Conservation (phyloP, 306 rosid species). For the Sicyos edulis region DNA sequence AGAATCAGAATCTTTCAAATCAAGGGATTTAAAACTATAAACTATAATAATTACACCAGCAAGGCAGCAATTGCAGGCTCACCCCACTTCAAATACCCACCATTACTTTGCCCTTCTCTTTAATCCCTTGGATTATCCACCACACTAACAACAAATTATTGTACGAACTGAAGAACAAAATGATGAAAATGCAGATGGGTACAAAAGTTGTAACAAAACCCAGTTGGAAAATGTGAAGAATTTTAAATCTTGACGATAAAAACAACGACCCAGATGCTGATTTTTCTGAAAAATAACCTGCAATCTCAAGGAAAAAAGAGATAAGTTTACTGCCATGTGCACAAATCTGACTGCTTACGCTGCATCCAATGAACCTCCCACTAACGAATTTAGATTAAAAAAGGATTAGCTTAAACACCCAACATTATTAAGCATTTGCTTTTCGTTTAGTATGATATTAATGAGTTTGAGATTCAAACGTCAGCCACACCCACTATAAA, state of each 20-base stretch:
- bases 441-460: conserved; percentile 4
- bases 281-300: background rate
- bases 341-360: conserved; percentile 12
- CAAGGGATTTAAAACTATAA: background rate
- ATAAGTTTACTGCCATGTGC: conserved; percentile 17
- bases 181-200: background rate
- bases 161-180: background rate
- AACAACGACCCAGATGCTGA: conserved; percentile 12
- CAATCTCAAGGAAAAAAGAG: background rate
- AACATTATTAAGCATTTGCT: conserved; percentile 12
- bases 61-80: background rate
- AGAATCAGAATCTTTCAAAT: conserved; percentile 32
- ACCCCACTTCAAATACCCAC: conserved; percentile 22
- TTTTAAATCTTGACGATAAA: background rate
- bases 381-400: background rate
- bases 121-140: conserved; percentile 14
- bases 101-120: background rate
- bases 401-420: background rate
- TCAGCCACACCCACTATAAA: conserved; percentile 21
- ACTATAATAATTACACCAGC: background rate
- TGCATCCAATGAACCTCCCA: conserved; percentile 21
- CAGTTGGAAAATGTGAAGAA: background rate
- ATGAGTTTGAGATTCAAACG: conserved; percentile 19
- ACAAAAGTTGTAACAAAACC: background rate
- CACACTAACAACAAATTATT: background rate